Conservation (phyloP, 1,139 yeast species). For the Sugiyamaella castrensis region DNA sequence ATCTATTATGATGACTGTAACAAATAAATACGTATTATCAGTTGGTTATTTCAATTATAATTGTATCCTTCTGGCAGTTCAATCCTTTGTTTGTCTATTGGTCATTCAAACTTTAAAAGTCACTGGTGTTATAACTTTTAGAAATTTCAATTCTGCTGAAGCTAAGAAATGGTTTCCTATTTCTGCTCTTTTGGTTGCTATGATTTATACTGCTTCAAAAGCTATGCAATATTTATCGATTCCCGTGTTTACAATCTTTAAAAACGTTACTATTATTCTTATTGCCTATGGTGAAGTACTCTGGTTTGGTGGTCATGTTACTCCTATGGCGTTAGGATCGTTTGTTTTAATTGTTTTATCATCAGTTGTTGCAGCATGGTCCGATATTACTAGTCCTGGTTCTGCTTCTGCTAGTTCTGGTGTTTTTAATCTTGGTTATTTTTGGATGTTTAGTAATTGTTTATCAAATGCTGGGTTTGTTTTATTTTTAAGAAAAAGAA, state of each 20-base stretch:
- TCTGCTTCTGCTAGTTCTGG: slow-evolving; percentile 37
- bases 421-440: slow-evolving; percentile 65
- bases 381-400: slow-evolving; percentile 54
- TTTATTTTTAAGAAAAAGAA: slow-evolving; percentile 92
- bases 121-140: slow-evolving; percentile 74
- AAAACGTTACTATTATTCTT: slow-evolving; percentile 91
- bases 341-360: slow-evolving; percentile 90
- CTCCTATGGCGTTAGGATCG: slow-evolving; percentile 85
- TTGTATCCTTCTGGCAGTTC: slow-evolving; percentile 66
- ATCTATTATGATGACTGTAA: slow-evolving; percentile 95
- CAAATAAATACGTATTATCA: slow-evolving; percentile 90
- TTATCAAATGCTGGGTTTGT: slow-evolving; percentile 92
- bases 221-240: slow-evolving; percentile 88
- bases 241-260: slow-evolving; percentile 96
- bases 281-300: slow-evolving; percentile 98
- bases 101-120: slow-evolving; percentile 71
- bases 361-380: slow-evolving; percentile 89
- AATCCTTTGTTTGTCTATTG: slow-evolving; percentile 64
- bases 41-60: slow-evolving; percentile 83
- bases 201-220: slow-evolving; percentile 96
- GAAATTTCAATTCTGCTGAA: slow-evolving; percentile 80
- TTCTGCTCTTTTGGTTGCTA: slow-evolving; percentile 78
- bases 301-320: slow-evolving; percentile 94
- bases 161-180: slow-evolving; percentile 93
- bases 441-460: slow-evolving; percentile 97